Percentiles rank a stretch among this genome's conserved stretches.
These are phyloP conservation scores for Kernera saxatilis DNA, from an alignment of 345 rosid genomes.

Conservation along the genomic window DNA sequence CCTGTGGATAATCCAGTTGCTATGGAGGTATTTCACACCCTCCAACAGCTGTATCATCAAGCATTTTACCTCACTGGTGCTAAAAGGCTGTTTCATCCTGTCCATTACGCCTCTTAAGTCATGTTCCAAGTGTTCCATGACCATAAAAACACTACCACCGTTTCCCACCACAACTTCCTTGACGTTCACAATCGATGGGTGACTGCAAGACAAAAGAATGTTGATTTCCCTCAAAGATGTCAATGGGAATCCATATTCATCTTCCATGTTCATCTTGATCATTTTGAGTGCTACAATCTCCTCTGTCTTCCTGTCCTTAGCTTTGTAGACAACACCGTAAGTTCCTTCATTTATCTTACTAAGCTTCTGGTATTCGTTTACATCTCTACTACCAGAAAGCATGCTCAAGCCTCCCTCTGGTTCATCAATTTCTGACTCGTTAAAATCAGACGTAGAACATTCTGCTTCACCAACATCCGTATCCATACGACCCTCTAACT, in stretches of 20 bases:
- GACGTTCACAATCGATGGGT: conserved; percentile 69
- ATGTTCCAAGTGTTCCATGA: conserved; percentile 92
- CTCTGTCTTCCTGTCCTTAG: conserved; percentile 62
- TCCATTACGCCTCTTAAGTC: conserved; percentile 75
- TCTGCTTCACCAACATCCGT: conserved; percentile 20
- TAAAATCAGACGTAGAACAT: conserved; percentile 9
- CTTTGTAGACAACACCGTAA: conserved; percentile 84
- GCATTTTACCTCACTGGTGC: conserved; percentile 85
- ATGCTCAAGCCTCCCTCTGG: conserved; percentile 42
- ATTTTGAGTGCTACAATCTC: conserved; percentile 82
- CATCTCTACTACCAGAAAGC: conserved; percentile 64
- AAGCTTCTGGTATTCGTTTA: conserved; percentile 62
- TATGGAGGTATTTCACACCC: conserved; percentile 80
- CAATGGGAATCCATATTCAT: conserved; percentile 71
- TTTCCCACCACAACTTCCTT: conserved; percentile 80
- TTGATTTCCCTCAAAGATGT: conserved; percentile 84
- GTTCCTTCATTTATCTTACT: conserved; percentile 86
- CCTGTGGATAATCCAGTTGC: conserved; percentile 89
- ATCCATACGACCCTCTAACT: conserved; percentile 25
- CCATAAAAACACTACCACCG: conserved; percentile 66
- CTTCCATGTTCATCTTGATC: conserved; percentile 69
- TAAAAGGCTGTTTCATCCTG: conserved; percentile 66
- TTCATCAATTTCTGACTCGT: conserved; percentile 32
- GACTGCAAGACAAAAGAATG: conserved; percentile 63
- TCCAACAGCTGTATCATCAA: conserved; percentile 78